phyloP scores from a whole-genome alignment of 805 yeast genomes.

The Metschnikowia colocasiae region DNA sequence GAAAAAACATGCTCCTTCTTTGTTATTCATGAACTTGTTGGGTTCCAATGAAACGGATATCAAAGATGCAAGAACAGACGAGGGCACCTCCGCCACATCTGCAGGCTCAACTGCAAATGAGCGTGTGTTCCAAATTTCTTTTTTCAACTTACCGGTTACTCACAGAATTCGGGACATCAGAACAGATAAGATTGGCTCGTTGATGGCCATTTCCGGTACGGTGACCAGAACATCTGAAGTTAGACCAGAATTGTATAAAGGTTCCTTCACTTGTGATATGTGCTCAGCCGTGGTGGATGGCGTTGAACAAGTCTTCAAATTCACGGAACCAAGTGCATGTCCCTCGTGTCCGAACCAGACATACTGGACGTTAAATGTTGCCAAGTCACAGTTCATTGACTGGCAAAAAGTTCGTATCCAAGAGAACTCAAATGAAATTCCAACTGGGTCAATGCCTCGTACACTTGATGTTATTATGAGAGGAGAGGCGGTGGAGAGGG shows the following conservation, averaged over 20 bases:
- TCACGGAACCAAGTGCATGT: conserved; percentile 92
- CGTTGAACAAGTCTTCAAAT: conserved; percentile 88
- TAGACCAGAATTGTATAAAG: conserved; percentile 87
- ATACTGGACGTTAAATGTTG: conserved; percentile 77
- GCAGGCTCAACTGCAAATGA: conserved; percentile 52
- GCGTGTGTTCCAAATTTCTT: conserved; percentile 82
- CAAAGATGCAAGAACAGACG: conserved; percentile 29
- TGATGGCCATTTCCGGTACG: conserved; percentile 86
- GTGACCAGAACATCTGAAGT: conserved; percentile 96
- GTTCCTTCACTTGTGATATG: conserved; percentile 82
- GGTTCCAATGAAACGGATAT: conserved; percentile 30
- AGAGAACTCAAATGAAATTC: conserved; percentile 94
- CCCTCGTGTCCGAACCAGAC: conserved; percentile 85
- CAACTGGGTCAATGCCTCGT: conserved; percentile 98
- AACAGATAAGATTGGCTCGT: conserved; percentile 82
- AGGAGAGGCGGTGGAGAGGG: conserved; percentile 92
- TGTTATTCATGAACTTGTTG: conserved; percentile 45
- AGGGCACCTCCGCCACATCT: conserved; percentile 36
- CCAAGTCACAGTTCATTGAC: conserved; percentile 84
- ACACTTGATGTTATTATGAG: conserved; percentile 88
- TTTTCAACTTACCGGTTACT: conserved; percentile 77
- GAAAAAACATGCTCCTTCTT: conserved; percentile 68
- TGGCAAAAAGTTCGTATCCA: conserved; percentile 97
- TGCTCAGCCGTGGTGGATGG: conserved; percentile 84
- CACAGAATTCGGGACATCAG: conserved; percentile 86